Conservation (phyloP, 2,329 filamentous ascomycete species). For the Lachnellula suecica region DNA sequence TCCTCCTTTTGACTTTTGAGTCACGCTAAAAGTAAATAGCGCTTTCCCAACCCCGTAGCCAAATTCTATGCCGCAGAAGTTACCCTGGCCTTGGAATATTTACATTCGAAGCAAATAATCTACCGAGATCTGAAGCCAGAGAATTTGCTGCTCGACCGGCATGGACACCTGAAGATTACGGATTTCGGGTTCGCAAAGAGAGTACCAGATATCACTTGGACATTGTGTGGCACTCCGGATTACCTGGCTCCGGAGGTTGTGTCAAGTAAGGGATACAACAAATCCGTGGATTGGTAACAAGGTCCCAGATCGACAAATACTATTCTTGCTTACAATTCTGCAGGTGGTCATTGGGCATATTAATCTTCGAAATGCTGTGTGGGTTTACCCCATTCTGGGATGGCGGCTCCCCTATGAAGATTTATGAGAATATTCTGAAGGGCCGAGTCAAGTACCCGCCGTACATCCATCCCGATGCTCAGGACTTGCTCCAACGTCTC, state of each 20-base stretch:
- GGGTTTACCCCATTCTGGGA: constrained; percentile 99
- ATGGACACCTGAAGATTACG: constrained; percentile 94
- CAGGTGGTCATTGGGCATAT: constrained; percentile 97
- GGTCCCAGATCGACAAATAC: constrained; percentile 20
- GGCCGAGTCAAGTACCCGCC: constrained; percentile 95
- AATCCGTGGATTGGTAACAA: constrained; percentile 94
- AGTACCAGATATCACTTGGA: constrained; percentile 99
- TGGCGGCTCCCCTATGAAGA: constrained; percentile 95
- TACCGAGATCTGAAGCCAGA: constrained; percentile 97
- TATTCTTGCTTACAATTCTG: constrained; percentile 14
- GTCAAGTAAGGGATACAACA: constrained; percentile 99
- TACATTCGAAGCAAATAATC: constrained; percentile 94
- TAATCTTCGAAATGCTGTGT: constrained; percentile 99
- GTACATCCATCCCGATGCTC: constrained; percentile 92
- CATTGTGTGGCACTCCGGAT: constrained; percentile 93
- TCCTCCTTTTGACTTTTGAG: not conserved
- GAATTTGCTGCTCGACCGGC: constrained; percentile 86
- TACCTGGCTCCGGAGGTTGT: constrained; percentile 97
- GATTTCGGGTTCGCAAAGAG: constrained; percentile 99
- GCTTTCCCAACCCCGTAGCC: constrained; percentile 96
- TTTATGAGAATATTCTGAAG: constrained; percentile 98
- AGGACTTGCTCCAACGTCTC: constrained; percentile 86
- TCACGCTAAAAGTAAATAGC: constrained; percentile 49
- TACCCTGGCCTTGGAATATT: constrained; percentile 89
- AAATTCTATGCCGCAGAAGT: constrained; percentile 99